phyloP scores from a whole-genome alignment of 2,329 filamentous ascomycete species.

The Tothia fuscella region DNA sequence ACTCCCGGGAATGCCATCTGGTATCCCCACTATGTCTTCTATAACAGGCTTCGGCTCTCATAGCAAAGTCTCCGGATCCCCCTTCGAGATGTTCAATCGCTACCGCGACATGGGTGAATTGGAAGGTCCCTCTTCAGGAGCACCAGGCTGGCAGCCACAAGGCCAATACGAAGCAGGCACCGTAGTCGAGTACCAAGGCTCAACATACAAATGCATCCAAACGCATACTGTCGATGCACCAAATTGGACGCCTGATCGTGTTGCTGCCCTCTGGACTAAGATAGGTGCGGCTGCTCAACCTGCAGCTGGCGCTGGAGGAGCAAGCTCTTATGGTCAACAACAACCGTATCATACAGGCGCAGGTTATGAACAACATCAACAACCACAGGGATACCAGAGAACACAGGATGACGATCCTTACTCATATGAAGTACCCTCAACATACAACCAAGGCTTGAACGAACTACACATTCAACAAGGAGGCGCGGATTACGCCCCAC shows the following conservation, averaged over 20 bases:
- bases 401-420: conserved; percentile 5
- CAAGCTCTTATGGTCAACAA: background rate
- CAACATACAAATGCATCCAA: conserved; percentile 6
- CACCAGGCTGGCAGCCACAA: conserved; percentile 7
- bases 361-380: background rate
- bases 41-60: conserved; percentile 8
- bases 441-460: conserved; percentile 11
- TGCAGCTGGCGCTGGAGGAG: background rate
- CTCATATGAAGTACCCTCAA: conserved; percentile 8
- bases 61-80: conserved; percentile 11
- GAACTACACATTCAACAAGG: too few relatives aligned
- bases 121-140: conserved; percentile 5
- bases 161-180: conserved; percentile 5
- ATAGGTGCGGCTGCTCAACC: background rate
- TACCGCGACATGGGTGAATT: conserved; percentile 10
- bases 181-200: conserved; percentile 2
- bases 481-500: too few relatives aligned
- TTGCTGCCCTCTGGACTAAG: conserved; percentile 1
- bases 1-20: background rate
- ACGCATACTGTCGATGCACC: conserved; percentile 6
- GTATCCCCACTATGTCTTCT: conserved; percentile 1
- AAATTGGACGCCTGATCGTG: conserved; percentile 5
- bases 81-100: conserved; percentile 12
- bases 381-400: background rate
- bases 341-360: background rate